Evolutionary conservation across 2,329 filamentous ascomycete species (phyloP).

Genomic region (Pseudogymnoascus sp.): DNA sequence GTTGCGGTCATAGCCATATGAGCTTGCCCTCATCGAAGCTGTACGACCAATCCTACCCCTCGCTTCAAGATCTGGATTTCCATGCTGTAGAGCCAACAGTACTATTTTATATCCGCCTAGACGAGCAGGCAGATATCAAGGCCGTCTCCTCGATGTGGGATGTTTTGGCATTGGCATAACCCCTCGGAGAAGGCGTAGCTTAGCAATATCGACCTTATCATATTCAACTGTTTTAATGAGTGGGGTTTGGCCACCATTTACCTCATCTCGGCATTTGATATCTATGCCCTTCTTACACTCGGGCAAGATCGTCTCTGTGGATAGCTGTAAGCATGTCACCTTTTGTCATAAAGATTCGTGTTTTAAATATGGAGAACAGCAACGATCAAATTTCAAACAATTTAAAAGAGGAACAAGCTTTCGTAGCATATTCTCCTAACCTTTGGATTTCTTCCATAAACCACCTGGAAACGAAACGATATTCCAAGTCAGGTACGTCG

Average conservation of each 20-base stretch:
- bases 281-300: not conserved
- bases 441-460: not conserved
- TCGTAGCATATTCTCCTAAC: not conserved
- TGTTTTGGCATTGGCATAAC: not conserved
- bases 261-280: not conserved
- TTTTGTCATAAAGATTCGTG: not conserved
- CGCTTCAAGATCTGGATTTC: not conserved
- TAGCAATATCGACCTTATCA: not conserved
- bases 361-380: not conserved
- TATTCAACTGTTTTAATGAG: not conserved
- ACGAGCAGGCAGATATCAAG: not conserved
- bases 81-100: not conserved
- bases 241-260: not conserved
- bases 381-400: not conserved
- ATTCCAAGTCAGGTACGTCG: not conserved
- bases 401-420: not conserved
- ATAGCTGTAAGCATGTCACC: not conserved
- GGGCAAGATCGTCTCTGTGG: not conserved
- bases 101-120: not conserved
- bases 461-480: not conserved
- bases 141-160: not conserved
- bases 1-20: not conserved
- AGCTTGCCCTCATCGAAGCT: not conserved
- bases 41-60: not conserved
- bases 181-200: not conserved